These are phyloP conservation scores for Dentipellis sp. DNA, from an alignment of 768 basidiomycete genomes.

Conservation along the genomic window DNA sequence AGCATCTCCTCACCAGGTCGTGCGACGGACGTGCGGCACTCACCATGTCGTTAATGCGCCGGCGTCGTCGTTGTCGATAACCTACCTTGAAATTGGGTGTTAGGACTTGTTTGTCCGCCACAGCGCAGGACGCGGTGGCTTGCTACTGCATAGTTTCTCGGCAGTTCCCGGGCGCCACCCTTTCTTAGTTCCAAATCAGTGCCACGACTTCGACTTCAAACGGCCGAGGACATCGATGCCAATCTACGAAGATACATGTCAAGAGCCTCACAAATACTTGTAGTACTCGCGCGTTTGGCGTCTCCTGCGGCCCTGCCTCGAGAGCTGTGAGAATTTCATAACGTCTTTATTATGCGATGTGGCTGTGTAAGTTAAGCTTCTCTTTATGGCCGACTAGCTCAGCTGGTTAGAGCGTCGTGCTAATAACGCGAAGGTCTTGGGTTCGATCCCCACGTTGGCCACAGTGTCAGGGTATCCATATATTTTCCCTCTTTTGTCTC, in stretches of 20 bases:
- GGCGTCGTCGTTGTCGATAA: background rate
- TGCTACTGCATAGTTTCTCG: slow-evolving; percentile 1
- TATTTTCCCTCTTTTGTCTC: background rate
- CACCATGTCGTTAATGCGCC: slow-evolving; percentile 4
- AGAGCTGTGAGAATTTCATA: no score
- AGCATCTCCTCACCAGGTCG: background rate
- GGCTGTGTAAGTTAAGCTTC: no score
- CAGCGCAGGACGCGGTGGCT: slow-evolving; percentile 1
- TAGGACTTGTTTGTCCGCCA: slow-evolving; percentile 1
- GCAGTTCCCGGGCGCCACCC: background rate
- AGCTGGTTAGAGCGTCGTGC: slow-evolving; percentile 92
- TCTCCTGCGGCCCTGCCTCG: no score
- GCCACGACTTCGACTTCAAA: background rate
- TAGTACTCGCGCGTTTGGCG: no score
- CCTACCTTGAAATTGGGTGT: background rate
- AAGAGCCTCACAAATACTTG: no score
- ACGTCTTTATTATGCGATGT: no score
- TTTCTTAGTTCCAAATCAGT: background rate
- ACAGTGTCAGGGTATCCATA: background rate
- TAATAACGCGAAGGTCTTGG: slow-evolving; percentile 39
- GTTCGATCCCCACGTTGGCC: slow-evolving; percentile 19
- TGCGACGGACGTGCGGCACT: background rate
- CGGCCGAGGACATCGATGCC: no score
- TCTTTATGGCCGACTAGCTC: slow-evolving; percentile 43
- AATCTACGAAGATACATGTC: no score